These are phyloP conservation scores for Teunomyces lycoperdinae DNA, from an alignment of 805 yeast species.

Conservation along the genomic window DNA sequence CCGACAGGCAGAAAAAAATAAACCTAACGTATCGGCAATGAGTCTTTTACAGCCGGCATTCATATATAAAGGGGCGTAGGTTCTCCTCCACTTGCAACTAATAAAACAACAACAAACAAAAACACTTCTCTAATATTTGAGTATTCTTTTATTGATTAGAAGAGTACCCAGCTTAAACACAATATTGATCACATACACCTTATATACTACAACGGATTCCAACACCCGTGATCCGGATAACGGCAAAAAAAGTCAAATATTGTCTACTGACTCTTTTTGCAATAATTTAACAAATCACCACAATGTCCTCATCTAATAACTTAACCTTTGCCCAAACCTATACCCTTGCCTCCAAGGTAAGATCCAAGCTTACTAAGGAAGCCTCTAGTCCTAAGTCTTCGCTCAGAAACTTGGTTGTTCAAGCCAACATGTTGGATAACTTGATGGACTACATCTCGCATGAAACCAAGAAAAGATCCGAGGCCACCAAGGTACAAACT, in stretches of 20 bases:
- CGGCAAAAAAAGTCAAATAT: neutral
- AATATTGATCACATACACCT: neutral
- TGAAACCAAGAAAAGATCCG: conserved; percentile 22
- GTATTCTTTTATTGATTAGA: neutral
- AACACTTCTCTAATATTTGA: neutral
- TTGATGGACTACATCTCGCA: conserved; percentile 51
- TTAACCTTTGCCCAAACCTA: conserved; percentile 51
- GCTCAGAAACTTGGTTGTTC: conserved; percentile 58
- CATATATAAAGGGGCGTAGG: neutral
- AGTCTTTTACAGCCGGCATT: conserved; percentile 1
- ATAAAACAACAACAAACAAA: neutral
- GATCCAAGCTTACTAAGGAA: conserved; percentile 59
- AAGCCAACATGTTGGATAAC: conserved; percentile 68
- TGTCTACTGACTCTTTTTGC: neutral
- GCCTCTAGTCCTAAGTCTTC: conserved; percentile 57
- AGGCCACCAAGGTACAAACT: conserved; percentile 5
- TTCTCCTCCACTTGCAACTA: neutral
- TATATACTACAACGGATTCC: neutral
- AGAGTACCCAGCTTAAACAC: neutral
- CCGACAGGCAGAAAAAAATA: neutral
- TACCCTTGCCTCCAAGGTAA: conserved; percentile 61
- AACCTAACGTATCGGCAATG: neutral
- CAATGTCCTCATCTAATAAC: conserved; percentile 2
- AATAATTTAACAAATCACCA: neutral
- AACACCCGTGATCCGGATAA: neutral